These are phyloP conservation scores for Vitis hybrid DNA, from an alignment of 177 flowering plant genomes.

Conservation along the genomic window DNA sequence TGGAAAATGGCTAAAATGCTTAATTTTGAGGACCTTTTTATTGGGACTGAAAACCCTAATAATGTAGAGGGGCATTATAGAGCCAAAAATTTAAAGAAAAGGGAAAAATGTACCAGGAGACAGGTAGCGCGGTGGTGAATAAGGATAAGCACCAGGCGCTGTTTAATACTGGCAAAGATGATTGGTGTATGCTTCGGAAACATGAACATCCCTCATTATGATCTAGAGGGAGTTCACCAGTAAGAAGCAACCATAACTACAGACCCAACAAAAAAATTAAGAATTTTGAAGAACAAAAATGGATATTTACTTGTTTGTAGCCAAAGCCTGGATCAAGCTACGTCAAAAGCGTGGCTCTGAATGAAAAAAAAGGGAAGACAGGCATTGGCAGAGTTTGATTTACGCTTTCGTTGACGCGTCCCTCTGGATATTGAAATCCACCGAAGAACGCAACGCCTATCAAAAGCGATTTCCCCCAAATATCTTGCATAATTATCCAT, in stretches of 20 bases:
- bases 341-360: conserved; percentile 10
- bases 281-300: background rate
- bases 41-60: no score
- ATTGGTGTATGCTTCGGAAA: conserved; percentile 52
- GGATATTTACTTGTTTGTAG: background rate
- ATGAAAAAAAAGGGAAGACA: background rate
- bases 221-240: conserved; percentile 35
- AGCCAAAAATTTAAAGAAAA: background rate
- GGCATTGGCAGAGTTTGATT: conserved; percentile 10
- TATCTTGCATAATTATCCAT: no score
- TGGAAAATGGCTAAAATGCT: no score
- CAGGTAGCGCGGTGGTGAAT: conserved; percentile 37
- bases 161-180: conserved; percentile 35
- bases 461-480: conserved; percentile 28
- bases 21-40: no score
- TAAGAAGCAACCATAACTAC: conserved; percentile 35
- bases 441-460: conserved; percentile 54
- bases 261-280: background rate
- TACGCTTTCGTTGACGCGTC: conserved; percentile 57
- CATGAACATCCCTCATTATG: conserved; percentile 34
- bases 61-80: no score
- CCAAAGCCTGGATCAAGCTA: conserved; percentile 8
- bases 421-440: conserved; percentile 21
- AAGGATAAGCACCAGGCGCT: conserved; percentile 19
- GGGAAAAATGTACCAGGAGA: conserved; percentile 36